phyloP scores from a whole-genome alignment of 805 yeast species.

The Myxozyma vanderwaltii region DNA sequence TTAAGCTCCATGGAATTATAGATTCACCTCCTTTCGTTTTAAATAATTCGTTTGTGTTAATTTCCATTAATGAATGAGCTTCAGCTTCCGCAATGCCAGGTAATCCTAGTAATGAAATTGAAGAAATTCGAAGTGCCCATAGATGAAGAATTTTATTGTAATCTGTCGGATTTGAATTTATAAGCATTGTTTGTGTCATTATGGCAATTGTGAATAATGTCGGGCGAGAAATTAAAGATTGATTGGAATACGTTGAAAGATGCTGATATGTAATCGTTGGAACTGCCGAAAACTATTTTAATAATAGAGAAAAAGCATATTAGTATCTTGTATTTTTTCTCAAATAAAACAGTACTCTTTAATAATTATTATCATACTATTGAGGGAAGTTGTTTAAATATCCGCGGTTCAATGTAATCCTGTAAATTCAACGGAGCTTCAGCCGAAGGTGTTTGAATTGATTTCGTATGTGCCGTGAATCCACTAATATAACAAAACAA shows the following conservation, averaged over 20 bases:
- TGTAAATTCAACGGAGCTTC: slow-evolving; percentile 16
- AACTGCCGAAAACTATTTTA: slow-evolving; percentile 10
- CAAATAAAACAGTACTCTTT: no score
- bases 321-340: no score
- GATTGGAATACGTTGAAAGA: slow-evolving; percentile 20
- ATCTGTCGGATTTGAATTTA: slow-evolving; percentile 12
- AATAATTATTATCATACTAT: slow-evolving; percentile 8
- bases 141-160: slow-evolving; percentile 26
- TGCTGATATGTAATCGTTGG: slow-evolving; percentile 8
- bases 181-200: slow-evolving; percentile 13
- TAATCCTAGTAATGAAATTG: slow-evolving; percentile 15
- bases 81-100: slow-evolving; percentile 42
- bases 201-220: slow-evolving; percentile 23
- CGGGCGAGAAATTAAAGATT: slow-evolving; percentile 15
- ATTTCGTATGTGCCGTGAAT: not conserved
- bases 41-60: slow-evolving; percentile 35
- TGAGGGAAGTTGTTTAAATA: slow-evolving; percentile 25
- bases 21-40: slow-evolving; percentile 32
- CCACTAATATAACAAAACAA: no score
- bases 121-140: slow-evolving; percentile 25
- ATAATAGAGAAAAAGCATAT: no score
- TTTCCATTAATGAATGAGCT: slow-evolving; percentile 37
- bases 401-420: slow-evolving; percentile 21
- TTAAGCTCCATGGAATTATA: slow-evolving; percentile 42
- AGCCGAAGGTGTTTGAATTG: slow-evolving; percentile 23